Base-by-base conservation (phyloP, 192 early-diverging fungal genomes). In the Coemansia sp. region DNA sequence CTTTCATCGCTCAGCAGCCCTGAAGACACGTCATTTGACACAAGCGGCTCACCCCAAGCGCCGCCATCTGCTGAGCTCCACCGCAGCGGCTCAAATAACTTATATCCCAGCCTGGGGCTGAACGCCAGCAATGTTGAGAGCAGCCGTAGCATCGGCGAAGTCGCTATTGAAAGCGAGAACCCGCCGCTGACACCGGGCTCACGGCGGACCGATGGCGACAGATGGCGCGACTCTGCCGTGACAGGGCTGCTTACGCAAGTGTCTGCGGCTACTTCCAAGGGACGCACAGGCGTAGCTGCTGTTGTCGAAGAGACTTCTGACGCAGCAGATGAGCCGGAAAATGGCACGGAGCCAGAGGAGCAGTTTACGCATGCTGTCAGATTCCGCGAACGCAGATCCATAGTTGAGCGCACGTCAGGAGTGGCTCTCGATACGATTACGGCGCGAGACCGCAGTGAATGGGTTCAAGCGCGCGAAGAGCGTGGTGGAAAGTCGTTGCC, bases 221-320 rank as follows among this genome's bases (percentile, higher is more conserved):
- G 55, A 37, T 75, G 73, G 75, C 70, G 75, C 39, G 69, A 77
- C 49, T 77, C 75, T 17, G 75, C 69, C 9, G 67, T 77, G 22
- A 69, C 75, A 19, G 76, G 76, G 11, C 37, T 73, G 29, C 61
- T 69, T 22, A 66, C 70, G 35, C 71, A 77, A 43, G 58, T 55
- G 4, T 71, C 74, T 51, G 59, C 62, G 2, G 58, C 43, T 10
- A 65, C 67, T 14, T 45, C 59, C 50, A 66, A 70, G n/a, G 52
- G 25, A 22, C 50, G 45, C 52, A 41, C 66, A 3, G n/a, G 41
- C 2, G 49, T 59, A 16, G 61, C 47, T 19, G 68, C 23, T 17
- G n/a, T 49, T 8, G n/a, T 21, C 3, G 48, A 49, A 21, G 48
- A 45, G 14, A 45, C 7, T n/a, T n/a, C 41, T 19, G 21, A 49